Base-by-base conservation (phyloP, 345 rosid genomes). In the Microcos paniculata region DNA sequence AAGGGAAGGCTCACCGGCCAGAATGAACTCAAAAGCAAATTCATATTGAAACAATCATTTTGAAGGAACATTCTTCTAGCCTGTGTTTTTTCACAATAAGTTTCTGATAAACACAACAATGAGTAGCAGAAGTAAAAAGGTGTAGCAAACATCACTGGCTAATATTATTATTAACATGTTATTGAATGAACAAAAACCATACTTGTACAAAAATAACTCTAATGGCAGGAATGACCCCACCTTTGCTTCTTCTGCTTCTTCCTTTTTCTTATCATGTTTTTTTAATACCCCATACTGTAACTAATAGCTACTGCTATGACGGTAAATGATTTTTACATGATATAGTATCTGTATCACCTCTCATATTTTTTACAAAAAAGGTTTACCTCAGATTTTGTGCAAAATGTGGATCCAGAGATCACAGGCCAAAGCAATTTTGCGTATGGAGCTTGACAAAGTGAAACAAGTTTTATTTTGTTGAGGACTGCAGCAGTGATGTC, bases 401-500 rank as follows among this genome's bases (percentile, higher is more conserved):
- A 24, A 26, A 35, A 2, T 18, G 5, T 14, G 45, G 23, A 26
- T 51, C 42, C 2, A 40, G 57, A 52, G 8, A n/a, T 9, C 33
- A 13, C 14, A 23, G 35, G 16, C 51, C 42, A 35, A 61, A 23
- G 28, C 33, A 10, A n/a, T 7, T 53, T 57, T 19, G n/a, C 18
- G 38, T 18, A 16, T 21, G 53, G 42, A 46, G 30, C 16, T 40
- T 21, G 13, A 31, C 14, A 38, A 12, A 18, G 15, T 24, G 13
- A 18, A 61, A 40, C 43, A 57, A 43, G 73, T 16, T 45, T 80
- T 75, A 53, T 31, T 55, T 53, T 21, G 28, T n/a, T 3, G 58
- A 49, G 1, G 80, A 16, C 3, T 16, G 24, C 45, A 79, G 10
- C 9, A 81, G 72, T 5, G 84, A 73, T 23, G 82, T 64, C 45